These are phyloP conservation scores for Fraxinus anomala DNA, from an alignment of 257 asterid genomes.

Conservation along the genomic window DNA sequence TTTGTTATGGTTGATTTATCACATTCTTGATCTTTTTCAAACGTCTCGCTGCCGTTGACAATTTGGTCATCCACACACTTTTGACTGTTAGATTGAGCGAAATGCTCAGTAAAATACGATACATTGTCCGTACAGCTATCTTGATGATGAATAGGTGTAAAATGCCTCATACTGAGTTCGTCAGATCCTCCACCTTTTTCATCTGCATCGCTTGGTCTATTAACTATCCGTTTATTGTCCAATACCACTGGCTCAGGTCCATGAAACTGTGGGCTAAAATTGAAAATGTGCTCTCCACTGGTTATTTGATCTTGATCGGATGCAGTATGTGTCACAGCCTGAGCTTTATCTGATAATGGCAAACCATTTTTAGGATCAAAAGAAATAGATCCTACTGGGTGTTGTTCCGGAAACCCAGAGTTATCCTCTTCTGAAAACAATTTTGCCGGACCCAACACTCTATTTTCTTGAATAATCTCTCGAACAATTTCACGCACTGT, in stretches of 20 bases:
- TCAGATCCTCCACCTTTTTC: conserved; percentile 32
- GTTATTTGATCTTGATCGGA: conserved; percentile 28
- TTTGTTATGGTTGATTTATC: not conserved
- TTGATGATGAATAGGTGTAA: conserved; percentile 18
- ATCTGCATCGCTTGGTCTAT: conserved; percentile 23
- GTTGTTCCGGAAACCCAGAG: conserved; percentile 47
- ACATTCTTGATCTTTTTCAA: conserved; percentile 13
- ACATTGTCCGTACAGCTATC: conserved; percentile 25
- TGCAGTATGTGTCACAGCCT: conserved; percentile 13
- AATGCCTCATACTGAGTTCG: conserved; percentile 27
- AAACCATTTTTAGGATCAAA: conserved; percentile 50
- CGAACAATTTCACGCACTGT: conserved; percentile 22
- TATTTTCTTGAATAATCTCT: conserved; percentile 25
- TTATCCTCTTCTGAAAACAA: conserved; percentile 45
- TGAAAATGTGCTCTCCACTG: conserved; percentile 36
- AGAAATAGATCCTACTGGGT: conserved; percentile 66
- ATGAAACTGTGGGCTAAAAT: conserved; percentile 21
- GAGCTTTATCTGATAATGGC: conserved; percentile 35
- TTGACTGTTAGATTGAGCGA: conserved; percentile 1
- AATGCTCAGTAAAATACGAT: conserved; percentile 7
- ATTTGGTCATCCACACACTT: conserved; percentile 29
- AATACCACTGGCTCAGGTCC: conserved; percentile 32
- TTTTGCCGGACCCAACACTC: conserved; percentile 22
- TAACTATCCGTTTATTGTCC: conserved; percentile 20
- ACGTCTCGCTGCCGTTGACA: conserved; percentile 32